These are phyloP conservation scores for Endogone sp. DNA, from an alignment of 192 early-diverging fungal genomes.

Conservation along the genomic window DNA sequence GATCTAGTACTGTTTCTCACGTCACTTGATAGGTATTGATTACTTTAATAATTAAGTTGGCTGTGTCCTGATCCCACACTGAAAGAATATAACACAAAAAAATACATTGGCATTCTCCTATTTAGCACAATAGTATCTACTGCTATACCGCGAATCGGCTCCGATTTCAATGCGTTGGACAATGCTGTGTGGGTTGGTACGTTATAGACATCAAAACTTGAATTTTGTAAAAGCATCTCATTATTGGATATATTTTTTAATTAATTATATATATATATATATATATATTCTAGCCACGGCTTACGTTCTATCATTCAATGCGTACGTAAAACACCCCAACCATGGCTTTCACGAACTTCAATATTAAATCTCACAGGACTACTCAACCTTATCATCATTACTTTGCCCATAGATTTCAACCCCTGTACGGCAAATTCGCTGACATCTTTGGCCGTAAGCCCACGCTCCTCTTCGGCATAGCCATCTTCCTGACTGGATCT, in stretches of 20 bases:
- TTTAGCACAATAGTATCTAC: conserved; percentile 72
- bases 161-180: conserved; percentile 61
- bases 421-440: conserved; percentile 66
- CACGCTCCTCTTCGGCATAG: conserved; percentile 67
- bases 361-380: too few relatives aligned
- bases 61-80: too few relatives aligned
- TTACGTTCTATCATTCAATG: not conserved
- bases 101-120: not conserved
- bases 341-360: not conserved
- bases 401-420: not conserved
- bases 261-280: too few relatives aligned
- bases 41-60: not conserved
- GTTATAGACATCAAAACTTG: not conserved
- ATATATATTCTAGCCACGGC: not conserved
- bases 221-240: not conserved
- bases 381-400: too few relatives aligned
- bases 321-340: not conserved
- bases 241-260: too few relatives aligned
- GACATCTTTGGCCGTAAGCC: conserved; percentile 80
- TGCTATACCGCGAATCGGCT: conserved; percentile 62
- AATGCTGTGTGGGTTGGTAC: conserved; percentile 71
- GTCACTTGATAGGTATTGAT: not conserved
- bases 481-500: conserved; percentile 77
- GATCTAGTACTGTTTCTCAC: not conserved
- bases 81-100: too few relatives aligned